phyloP scores from a whole-genome alignment of 2,329 filamentous ascomycete species.

The Fusarium nanum region DNA sequence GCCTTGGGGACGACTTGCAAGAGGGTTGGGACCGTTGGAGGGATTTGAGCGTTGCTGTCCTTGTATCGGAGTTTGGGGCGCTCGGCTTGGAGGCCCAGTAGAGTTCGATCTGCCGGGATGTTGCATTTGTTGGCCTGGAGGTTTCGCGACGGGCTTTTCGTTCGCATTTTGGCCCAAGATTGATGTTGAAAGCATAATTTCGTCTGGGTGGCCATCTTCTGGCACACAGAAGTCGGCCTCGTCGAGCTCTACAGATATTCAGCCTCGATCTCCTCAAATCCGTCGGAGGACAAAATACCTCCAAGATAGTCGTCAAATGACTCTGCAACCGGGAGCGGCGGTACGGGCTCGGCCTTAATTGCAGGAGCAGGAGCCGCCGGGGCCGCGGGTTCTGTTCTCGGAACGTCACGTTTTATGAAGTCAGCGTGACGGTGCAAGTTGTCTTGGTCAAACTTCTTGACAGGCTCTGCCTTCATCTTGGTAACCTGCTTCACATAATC shows the following conservation, averaged over 20 bases:
- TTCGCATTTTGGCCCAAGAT: constrained; percentile 32
- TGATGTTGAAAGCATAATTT: constrained; percentile 68
- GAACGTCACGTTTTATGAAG: constrained; percentile 71
- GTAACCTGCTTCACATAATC: constrained; percentile 90
- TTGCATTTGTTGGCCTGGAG: constrained; percentile 38
- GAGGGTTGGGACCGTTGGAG: constrained; percentile 39
- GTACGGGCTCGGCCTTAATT: constrained; percentile 48
- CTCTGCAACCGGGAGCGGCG: constrained; percentile 46
- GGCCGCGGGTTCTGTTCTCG: constrained; percentile 41
- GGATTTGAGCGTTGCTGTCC: constrained; percentile 41
- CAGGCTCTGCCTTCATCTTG: constrained; percentile 82
- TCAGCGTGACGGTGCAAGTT: constrained; percentile 85
- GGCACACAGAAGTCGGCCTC: constrained; percentile 79
- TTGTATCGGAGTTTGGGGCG: constrained; percentile 52
- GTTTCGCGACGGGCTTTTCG: constrained; percentile 39
- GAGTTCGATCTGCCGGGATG: constrained; percentile 37
- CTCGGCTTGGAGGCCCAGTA: constrained; percentile 31
- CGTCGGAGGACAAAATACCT: constrained; percentile 57
- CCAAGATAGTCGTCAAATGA: constrained; percentile 65
- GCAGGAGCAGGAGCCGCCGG: constrained; percentile 15
- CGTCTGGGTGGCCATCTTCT: constrained; percentile 79
- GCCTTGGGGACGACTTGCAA: constrained; percentile 39
- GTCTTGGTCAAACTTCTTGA: constrained; percentile 79
- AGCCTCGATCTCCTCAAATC: constrained; percentile 54
- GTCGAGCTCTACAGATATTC: constrained; percentile 71